phyloP scores from a whole-genome alignment of 148 eudicot species.

The Silene conica region DNA sequence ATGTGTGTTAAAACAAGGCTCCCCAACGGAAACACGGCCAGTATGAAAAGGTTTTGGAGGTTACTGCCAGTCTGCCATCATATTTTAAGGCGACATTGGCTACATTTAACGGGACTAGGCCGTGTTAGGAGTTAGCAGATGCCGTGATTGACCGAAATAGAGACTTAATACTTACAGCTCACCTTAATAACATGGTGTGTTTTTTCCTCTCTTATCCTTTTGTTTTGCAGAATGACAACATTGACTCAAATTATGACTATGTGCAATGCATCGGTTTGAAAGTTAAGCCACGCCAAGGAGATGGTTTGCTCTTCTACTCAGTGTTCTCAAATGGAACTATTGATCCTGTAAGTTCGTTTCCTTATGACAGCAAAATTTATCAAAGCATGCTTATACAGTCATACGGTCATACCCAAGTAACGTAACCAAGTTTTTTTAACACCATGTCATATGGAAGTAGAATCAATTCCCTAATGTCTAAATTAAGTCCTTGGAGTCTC shows the following conservation, averaged over 20 bases:
- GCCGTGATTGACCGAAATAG: neutral
- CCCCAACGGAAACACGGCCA: neutral
- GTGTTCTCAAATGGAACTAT: constrained; percentile 76
- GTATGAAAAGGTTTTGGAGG: no score
- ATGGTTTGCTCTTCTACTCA: constrained; percentile 79
- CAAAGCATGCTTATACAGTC: neutral
- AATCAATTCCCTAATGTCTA: neutral
- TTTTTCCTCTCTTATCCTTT: neutral
- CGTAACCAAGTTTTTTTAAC: neutral
- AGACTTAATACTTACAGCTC: neutral
- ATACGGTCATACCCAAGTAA: neutral
- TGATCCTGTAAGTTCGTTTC: constrained; percentile 61
- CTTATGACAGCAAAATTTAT: neutral
- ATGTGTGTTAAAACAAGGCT: neutral
- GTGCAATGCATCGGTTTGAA: constrained; percentile 67
- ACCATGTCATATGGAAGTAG: neutral
- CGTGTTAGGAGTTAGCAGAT: neutral
- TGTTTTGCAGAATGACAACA: constrained; percentile 51
- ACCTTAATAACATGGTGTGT: neutral
- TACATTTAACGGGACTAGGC: neutral
- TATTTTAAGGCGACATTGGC: neutral
- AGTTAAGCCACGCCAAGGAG: constrained; percentile 80
- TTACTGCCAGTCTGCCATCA: no score
- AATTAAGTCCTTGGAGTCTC: neutral
- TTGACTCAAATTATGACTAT: constrained; percentile 59